Base-by-base conservation (phyloP, 1,284 basidiomycete genomes). In the Chiua sp. region DNA sequence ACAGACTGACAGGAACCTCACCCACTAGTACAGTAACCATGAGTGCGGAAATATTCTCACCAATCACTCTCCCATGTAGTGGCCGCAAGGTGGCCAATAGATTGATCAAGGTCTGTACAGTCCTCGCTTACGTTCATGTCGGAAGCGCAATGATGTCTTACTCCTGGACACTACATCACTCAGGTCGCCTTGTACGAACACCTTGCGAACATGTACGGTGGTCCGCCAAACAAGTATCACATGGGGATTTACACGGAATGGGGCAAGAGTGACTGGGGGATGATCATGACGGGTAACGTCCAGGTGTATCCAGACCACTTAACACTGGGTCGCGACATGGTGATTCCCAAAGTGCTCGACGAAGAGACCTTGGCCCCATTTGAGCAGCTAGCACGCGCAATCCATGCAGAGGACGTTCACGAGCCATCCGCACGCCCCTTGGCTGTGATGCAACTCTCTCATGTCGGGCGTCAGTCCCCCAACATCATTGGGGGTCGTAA, bases 231-330 rank as follows among this genome's bases (percentile, higher is more conserved):
- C 60, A 66, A 77, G 20, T 74, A 80, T 42, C 91, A 94, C 70
- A 75, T 82, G 46, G 70, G 75, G 1, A 80, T 98, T 28, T 98
- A 98, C 72, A 76, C 83, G 1, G 78, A 80, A 65, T 98, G 96
- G 95, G 86, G 88, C 0, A 72, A 79, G 44, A 86, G 89, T 6
- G 83, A 83, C 23, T 98, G 94, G 94, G 96, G 94, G 1, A 92
- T 98, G 79, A 79, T 98, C 56, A 78, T 97, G 54, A 95, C 96
- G 0, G 95, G 96, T 20, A 98, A 98, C 68, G 85, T 96, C 2
- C 91, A 93, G 66, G 87, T 98, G 35, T 87, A 87, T 50, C 68
- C 72, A 0, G 73, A 80, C 0, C 94, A 97, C 71, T 82, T 97
- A 2, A 84, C 90, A 1, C 82, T 95, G 12, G 94, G 94, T 1